Evolutionary conservation across 106 monocot species (phyloP).

Genomic region (Phalaenopsis aphrodite): DNA sequence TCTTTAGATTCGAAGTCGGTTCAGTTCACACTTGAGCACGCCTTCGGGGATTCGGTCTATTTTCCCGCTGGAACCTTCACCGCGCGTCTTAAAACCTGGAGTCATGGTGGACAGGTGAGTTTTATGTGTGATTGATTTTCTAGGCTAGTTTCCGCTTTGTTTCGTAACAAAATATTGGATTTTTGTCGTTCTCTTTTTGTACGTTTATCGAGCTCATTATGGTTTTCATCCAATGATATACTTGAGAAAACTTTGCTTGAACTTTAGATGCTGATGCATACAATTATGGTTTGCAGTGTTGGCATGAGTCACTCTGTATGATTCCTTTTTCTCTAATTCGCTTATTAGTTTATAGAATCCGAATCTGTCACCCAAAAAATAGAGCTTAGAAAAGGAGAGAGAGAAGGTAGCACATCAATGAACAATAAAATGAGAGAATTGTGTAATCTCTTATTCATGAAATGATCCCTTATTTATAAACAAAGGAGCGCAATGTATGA

Average conservation of each 20-base stretch:
- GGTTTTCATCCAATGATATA: not conserved
- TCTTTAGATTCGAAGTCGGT: slow-evolving; percentile 50
- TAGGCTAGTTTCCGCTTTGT: not conserved
- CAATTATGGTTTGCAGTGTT: not conserved
- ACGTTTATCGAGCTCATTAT: not conserved
- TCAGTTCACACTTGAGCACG: slow-evolving; percentile 84
- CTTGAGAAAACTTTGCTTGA: not conserved
- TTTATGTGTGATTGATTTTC: not conserved
- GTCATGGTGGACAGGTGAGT: slow-evolving; percentile 52
- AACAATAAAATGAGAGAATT: too few species aligned
- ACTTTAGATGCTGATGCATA: not conserved
- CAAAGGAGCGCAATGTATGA: too few species aligned
- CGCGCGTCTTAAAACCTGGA: slow-evolving; percentile 75
- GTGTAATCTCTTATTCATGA: too few species aligned
- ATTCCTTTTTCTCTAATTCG: not conserved
- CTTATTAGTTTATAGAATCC: too few species aligned
- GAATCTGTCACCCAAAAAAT: too few species aligned
- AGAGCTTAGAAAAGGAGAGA: too few species aligned
- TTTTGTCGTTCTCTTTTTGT: not conserved
- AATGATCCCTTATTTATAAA: too few species aligned
- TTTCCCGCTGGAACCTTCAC: slow-evolving; percentile 77
- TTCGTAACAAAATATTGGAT: not conserved
- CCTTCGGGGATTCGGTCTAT: slow-evolving; percentile 51
- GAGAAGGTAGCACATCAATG: too few species aligned
- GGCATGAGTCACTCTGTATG: not conserved